phyloP scores from a whole-genome alignment of 2,329 filamentous ascomycete species.

The Emergomyces africanus region DNA sequence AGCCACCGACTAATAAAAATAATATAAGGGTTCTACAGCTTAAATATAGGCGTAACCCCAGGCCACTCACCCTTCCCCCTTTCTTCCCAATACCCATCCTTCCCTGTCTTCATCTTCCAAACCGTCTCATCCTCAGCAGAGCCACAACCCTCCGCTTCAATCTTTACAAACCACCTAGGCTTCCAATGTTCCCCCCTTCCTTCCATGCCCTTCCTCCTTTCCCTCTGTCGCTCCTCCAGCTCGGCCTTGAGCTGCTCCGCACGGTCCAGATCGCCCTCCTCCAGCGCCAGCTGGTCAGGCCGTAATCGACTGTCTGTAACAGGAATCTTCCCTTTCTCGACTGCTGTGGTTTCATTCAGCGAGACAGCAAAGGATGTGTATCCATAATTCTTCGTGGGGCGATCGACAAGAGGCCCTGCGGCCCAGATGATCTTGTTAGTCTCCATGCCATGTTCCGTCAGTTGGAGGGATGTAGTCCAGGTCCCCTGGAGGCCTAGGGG shows the following conservation, averaged over 20 bases:
- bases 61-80: slow-evolving; percentile 56
- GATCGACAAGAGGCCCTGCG: slow-evolving; percentile 63
- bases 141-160: slow-evolving; percentile 29
- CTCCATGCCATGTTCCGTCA: slow-evolving; percentile 50
- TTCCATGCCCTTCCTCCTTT: slow-evolving; percentile 62
- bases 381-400: slow-evolving; percentile 70
- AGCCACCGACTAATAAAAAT: not conserved
- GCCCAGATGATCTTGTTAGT: slow-evolving; percentile 63
- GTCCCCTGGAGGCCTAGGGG: slow-evolving; percentile 62
- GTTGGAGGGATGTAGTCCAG: slow-evolving; percentile 65
- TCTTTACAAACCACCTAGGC: slow-evolving; percentile 74
- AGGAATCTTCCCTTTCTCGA: slow-evolving; percentile 64
- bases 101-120: slow-evolving; percentile 48
- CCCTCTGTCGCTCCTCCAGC: slow-evolving; percentile 76
- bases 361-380: slow-evolving; percentile 74
- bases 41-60: slow-evolving; percentile 43
- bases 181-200: slow-evolving; percentile 57
- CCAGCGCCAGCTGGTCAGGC: slow-evolving; percentile 76
- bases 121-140: slow-evolving; percentile 3
- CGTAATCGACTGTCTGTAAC: slow-evolving; percentile 72
- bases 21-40: slow-evolving; percentile 16
- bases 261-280: slow-evolving; percentile 66
- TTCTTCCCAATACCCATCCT: slow-evolving; percentile 90
- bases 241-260: slow-evolving; percentile 73
- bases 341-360: slow-evolving; percentile 73